Base-by-base conservation (phyloP, 2,329 filamentous ascomycete genomes). In the Fusarium paranaense region DNA sequence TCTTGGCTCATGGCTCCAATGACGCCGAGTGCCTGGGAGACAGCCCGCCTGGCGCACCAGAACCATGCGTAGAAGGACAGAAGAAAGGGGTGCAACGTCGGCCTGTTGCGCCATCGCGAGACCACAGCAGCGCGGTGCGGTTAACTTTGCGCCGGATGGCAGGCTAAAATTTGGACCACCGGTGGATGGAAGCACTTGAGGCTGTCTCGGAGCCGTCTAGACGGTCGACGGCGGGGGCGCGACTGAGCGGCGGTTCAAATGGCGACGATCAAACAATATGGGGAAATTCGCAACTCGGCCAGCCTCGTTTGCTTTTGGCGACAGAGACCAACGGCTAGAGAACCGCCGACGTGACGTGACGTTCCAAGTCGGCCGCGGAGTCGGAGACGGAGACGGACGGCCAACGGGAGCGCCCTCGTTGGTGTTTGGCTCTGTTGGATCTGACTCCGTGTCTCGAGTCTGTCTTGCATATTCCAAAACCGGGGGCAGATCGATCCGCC, bases 51-150 rank as follows among this genome's bases (percentile, higher is more conserved):
- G 57, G 60, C 40, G 62, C 37, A 62, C 64, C 64, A 66, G 64
- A 66, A 69, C 64, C 14, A 66, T 45, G 62, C 64, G 65, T 76
- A 66, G 65, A 76, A 67, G 59, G 59, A 58, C 60, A 70, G 67
- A 62, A 72, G 67, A 73, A 78, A 76, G 65, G 71, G 69, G 72
- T 25, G 54, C 54, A 73, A 78, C 67, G 72, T 70, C 62, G 67
- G 73, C 64, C 45, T 42, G 38, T 50, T 63, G 64, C 69, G 66
- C 76, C 71, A 73, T 70, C 67, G 60, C 59, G 42, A 67, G 65
- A 59, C 72, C 52, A 72, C 60, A 52, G 52, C 35, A 66, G 62
- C 71, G 73, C 71, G 59, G 57, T 63, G 64, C 52, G 64, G 63
- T 69, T 54, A 68, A 75, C 64, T 66, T 64, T 59, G 62, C 69